phyloP scores from a whole-genome alignment of 75 land plant species.

The Selaginella moellendorffii region DNA sequence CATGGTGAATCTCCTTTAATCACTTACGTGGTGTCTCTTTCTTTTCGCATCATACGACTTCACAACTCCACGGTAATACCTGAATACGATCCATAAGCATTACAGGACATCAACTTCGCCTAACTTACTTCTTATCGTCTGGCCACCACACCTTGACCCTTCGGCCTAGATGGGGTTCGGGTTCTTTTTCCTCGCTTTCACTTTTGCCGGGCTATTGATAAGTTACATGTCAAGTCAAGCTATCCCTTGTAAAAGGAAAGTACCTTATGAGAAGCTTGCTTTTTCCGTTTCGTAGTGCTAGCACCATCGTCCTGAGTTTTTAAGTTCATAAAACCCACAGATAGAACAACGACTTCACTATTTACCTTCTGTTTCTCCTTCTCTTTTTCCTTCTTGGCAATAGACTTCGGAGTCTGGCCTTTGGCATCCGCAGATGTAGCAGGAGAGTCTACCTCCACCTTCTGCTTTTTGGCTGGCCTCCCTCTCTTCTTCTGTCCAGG shows the following conservation, averaged over 20 bases:
- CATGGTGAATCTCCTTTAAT: too few species aligned
- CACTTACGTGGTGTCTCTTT: constrained; percentile 54
- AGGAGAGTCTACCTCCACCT: not conserved
- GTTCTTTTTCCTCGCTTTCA: not conserved
- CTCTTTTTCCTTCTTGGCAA: constrained; percentile 8
- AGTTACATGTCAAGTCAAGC: too few species aligned
- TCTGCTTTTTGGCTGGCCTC: not conserved
- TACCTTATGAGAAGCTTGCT: not conserved
- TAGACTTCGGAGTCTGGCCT: not conserved
- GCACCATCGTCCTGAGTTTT: not conserved
- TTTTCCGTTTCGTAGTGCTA: not conserved
- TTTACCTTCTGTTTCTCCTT: not conserved
- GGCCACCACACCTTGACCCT: constrained; percentile 95
- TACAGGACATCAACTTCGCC: not conserved
- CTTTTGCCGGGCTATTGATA: not conserved
- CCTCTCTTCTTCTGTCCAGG: not conserved
- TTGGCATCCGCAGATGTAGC: not conserved
- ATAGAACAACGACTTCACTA: not conserved
- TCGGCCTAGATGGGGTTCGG: constrained; percentile 39
- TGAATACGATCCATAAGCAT: constrained; percentile 12
- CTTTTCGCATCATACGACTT: constrained; percentile 45
- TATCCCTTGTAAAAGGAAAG: too few species aligned
- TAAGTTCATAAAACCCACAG: too few species aligned
- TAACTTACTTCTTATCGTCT: constrained; percentile 58
- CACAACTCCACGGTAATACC: constrained; percentile 71